phyloP scores from a whole-genome alignment of 139 green algal genomes.

The Microglena sp. region DNA sequence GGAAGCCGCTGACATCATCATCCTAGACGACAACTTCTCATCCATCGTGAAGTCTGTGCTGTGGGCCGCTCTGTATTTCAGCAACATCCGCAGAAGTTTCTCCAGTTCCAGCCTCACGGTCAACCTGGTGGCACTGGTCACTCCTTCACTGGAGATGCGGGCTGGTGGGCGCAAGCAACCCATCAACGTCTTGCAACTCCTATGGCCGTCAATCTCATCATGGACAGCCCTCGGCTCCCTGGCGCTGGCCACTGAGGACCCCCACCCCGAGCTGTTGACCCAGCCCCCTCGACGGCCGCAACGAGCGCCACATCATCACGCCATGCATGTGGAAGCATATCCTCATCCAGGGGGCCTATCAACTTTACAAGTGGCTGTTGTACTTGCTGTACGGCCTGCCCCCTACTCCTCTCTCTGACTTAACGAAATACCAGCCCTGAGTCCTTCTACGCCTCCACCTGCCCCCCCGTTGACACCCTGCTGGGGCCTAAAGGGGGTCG shows the following conservation, averaged over 20 bases:
- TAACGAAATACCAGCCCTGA: too few relatives aligned
- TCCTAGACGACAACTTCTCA: slow-evolving; percentile 99
- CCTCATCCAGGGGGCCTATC: slow-evolving; percentile 55
- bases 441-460: too few relatives aligned
- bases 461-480: too few relatives aligned
- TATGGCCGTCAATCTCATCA: slow-evolving; percentile 99
- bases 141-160: too few relatives aligned
- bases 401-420: too few relatives aligned
- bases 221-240: slow-evolving; percentile 81
- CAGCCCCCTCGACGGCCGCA: slow-evolving; percentile 68
- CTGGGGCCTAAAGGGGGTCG: too few relatives aligned
- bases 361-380: too few relatives aligned
- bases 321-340: slow-evolving; percentile 93
- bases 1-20: slow-evolving; percentile 96
- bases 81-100: too few relatives aligned
- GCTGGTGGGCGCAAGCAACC: slow-evolving; percentile 69
- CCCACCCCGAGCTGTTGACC: slow-evolving; percentile 68
- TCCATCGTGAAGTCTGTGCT: too few relatives aligned
- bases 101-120: too few relatives aligned
- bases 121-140: too few relatives aligned
- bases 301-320: slow-evolving; percentile 77
- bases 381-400: too few relatives aligned
- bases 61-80: slow-evolving; percentile 94
- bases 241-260: slow-evolving; percentile 72
- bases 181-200: slow-evolving; percentile 86